Percentiles rank a stretch among this genome's conserved stretches.
These are phyloP conservation scores for Serendipita indica DNA, from an alignment of 768 basidiomycete species.

Conservation along the genomic window DNA sequence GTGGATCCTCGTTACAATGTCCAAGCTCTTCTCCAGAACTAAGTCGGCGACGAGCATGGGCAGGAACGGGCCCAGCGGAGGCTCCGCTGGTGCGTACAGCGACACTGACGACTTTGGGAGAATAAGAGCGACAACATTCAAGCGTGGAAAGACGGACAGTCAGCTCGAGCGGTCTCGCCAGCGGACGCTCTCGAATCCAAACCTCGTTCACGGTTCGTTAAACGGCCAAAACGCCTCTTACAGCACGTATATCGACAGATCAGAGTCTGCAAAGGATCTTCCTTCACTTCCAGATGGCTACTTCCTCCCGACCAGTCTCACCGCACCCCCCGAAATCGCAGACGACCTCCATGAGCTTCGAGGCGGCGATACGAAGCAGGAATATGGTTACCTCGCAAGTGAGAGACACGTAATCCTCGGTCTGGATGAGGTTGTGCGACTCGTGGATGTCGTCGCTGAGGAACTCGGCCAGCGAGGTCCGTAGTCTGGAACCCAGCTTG, in stretches of 20 bases:
- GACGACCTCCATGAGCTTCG: not conserved
- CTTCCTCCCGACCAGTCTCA: slow-evolving; percentile 4
- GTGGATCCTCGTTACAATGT: not conserved
- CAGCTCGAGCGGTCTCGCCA: slow-evolving; percentile 2
- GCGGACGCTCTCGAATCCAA: slow-evolving; percentile 8
- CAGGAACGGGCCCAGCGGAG: slow-evolving; percentile 1
- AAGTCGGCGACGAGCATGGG: not conserved
- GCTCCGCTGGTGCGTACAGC: not conserved
- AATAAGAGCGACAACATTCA: not conserved
- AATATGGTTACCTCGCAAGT: slow-evolving; percentile 63
- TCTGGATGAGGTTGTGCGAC: slow-evolving; percentile 53
- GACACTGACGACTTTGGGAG: slow-evolving; percentile 7
- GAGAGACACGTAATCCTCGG: slow-evolving; percentile 61
- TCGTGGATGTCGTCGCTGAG: slow-evolving; percentile 53
- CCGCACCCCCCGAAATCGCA: not conserved
- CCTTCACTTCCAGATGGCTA: not conserved
- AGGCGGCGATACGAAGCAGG: slow-evolving; percentile 17
- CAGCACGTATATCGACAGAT: not conserved
- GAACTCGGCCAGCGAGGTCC: slow-evolving; percentile 54
- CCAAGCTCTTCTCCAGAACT: slow-evolving; percentile 5
- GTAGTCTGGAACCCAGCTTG: not conserved
- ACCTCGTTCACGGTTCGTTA: not conserved
- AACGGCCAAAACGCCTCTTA: not conserved
- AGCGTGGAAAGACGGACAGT: slow-evolving; percentile 9
- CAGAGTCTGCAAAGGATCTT: slow-evolving; percentile 7